These are phyloP conservation scores for Ascoidea rubescens DNA, from an alignment of 805 yeast species.

Conservation along the genomic window DNA sequence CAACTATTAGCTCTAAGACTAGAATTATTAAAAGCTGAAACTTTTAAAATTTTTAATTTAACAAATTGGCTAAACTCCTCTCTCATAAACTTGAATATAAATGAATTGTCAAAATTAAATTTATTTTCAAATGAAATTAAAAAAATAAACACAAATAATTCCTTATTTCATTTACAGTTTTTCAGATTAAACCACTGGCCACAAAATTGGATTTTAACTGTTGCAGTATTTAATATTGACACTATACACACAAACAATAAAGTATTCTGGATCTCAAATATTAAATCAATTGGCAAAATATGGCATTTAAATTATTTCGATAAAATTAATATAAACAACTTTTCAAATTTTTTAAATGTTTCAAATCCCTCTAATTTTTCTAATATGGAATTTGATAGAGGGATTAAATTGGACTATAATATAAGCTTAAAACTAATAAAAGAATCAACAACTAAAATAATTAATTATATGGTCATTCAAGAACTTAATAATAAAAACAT, in stretches of 20 bases:
- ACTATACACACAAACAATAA: background rate
- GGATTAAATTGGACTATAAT: background rate
- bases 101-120: conserved; percentile 3
- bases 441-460: background rate
- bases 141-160: background rate
- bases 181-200: conserved; percentile 9
- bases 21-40: conserved; percentile 9
- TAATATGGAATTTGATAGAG: background rate
- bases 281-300: conserved; percentile 3
- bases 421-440: no score
- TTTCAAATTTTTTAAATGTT: background rate
- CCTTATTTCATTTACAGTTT: conserved; percentile 9
- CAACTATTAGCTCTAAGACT: conserved; percentile 7
- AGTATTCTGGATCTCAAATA: conserved; percentile 7
- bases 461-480: background rate
- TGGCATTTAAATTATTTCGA: conserved; percentile 5
- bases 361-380: background rate
- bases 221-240: conserved; percentile 2
- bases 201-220: conserved; percentile 9
- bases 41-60: conserved; percentile 8
- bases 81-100: conserved; percentile 2
- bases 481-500: background rate
- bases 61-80: conserved; percentile 8
- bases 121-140: background rate
- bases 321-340: background rate